phyloP scores from a whole-genome alignment of 805 yeast genomes.

The Metschnikowia peoriensis region DNA sequence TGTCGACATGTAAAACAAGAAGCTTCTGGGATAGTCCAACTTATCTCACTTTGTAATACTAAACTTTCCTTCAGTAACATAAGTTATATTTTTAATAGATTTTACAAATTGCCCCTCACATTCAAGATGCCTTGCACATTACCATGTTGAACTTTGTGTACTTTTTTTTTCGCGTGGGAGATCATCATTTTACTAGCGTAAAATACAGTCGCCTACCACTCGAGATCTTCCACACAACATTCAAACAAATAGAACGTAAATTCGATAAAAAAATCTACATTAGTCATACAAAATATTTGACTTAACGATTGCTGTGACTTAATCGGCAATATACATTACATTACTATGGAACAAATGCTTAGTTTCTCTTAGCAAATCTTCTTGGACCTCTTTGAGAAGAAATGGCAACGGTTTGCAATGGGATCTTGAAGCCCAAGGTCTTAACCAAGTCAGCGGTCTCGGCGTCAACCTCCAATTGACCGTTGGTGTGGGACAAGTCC shows the following conservation, averaged over 20 bases:
- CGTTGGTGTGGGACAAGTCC: constrained; percentile 94
- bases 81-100: no score
- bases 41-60: no score
- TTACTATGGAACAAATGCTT: constrained; percentile 29
- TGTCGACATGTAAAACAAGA: neutral
- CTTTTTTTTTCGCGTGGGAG: no score
- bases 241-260: no score
- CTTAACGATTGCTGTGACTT: constrained; percentile 4
- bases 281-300: neutral
- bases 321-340: constrained; percentile 22
- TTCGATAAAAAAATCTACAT: neutral
- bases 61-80: no score
- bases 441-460: constrained; percentile 95
- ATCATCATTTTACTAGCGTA: no score
- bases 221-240: no score
- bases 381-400: constrained; percentile 87
- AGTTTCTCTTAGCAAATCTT: constrained; percentile 91
- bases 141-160: no score
- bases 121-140: no score
- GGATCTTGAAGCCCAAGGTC: constrained; percentile 85
- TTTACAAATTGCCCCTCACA: no score
- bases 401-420: constrained; percentile 80
- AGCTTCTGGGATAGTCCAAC: neutral
- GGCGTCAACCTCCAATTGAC: constrained; percentile 94
- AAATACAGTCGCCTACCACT: no score